Conservation (phyloP, 306 rosid genomes). For the Lupinus albus region DNA sequence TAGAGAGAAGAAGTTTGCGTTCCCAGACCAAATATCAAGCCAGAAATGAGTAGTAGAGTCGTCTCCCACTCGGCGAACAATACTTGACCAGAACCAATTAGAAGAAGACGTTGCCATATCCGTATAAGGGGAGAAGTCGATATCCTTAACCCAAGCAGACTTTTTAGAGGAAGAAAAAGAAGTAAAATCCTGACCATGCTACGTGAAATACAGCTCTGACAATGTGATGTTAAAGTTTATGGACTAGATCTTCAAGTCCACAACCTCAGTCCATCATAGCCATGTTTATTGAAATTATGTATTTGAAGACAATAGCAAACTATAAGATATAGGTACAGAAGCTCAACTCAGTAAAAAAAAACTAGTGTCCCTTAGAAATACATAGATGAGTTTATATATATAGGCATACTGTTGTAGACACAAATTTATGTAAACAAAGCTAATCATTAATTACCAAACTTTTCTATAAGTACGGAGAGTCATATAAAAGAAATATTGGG, state of each 20-base stretch:
- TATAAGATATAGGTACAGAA: not conserved
- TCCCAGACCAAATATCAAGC: no score
- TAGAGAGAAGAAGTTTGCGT: no score
- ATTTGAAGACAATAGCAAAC: conserved; percentile 8
- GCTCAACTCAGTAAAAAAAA: not conserved
- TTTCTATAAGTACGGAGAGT: not conserved
- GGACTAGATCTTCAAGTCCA: not conserved
- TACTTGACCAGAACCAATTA: no score
- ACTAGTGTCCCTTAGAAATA: not conserved
- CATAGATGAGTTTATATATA: not conserved
- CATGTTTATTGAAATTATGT: not conserved
- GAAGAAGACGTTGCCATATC: no score
- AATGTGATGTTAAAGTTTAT: conserved; percentile 29
- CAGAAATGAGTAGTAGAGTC: no score
- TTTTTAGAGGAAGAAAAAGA: no score
- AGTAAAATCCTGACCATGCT: conserved; percentile 12
- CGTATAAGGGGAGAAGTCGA: no score
- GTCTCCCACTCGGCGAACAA: no score
- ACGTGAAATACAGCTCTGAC: conserved; percentile 21
- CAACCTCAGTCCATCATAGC: conserved; percentile 11
- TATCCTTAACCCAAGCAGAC: no score
- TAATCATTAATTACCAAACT: not conserved
- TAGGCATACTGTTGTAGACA: not conserved
- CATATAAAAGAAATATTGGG: conserved; percentile 8
- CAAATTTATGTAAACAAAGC: not conserved